Conservation (phyloP, 805 yeast genomes). For the Trichomonascus vanleenenianus region DNA sequence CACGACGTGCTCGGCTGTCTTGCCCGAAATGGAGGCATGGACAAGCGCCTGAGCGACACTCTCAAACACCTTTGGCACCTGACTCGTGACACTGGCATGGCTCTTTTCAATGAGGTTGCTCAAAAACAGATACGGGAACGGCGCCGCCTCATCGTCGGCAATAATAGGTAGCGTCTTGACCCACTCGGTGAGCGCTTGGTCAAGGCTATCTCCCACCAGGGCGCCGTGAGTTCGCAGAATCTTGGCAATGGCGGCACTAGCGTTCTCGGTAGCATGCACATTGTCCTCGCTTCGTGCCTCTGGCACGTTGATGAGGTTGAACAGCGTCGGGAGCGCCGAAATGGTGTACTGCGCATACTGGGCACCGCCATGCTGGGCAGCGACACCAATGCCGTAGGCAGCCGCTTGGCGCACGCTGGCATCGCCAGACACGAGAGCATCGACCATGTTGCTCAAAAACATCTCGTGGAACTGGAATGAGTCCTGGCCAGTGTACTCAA, state of each 20-base stretch:
- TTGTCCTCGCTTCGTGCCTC: slow-evolving; percentile 84
- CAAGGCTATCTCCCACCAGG: slow-evolving; percentile 47
- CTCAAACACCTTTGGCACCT: slow-evolving; percentile 56
- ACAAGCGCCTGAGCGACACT: slow-evolving; percentile 66
- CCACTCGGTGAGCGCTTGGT: slow-evolving; percentile 67
- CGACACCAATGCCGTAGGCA: slow-evolving; percentile 72
- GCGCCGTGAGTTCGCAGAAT: slow-evolving; percentile 58
- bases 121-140: slow-evolving; percentile 70
- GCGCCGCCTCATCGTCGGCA: slow-evolving; percentile 84
- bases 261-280: slow-evolving; percentile 79
- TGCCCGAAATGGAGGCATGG: slow-evolving; percentile 60
- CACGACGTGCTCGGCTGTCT: slow-evolving; percentile 60
- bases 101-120: slow-evolving; percentile 60
- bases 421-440: slow-evolving; percentile 39
- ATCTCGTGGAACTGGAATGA: slow-evolving; percentile 57
- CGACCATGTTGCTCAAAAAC: slow-evolving; percentile 58
- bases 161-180: slow-evolving; percentile 70
- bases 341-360: slow-evolving; percentile 55
- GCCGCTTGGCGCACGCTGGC: slow-evolving; percentile 81
- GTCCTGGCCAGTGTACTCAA: slow-evolving; percentile 69
- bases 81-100: slow-evolving; percentile 49
- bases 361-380: slow-evolving; percentile 74
- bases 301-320: slow-evolving; percentile 64
- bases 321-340: slow-evolving; percentile 65
- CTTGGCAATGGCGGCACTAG: slow-evolving; percentile 76